A percentile compares a stretch with the other conserved stretches of the same genome.
These are phyloP conservation scores for Hypoxylon fragiforme DNA, from an alignment of 495 filamentous ascomycete species.

Conservation along the genomic window DNA sequence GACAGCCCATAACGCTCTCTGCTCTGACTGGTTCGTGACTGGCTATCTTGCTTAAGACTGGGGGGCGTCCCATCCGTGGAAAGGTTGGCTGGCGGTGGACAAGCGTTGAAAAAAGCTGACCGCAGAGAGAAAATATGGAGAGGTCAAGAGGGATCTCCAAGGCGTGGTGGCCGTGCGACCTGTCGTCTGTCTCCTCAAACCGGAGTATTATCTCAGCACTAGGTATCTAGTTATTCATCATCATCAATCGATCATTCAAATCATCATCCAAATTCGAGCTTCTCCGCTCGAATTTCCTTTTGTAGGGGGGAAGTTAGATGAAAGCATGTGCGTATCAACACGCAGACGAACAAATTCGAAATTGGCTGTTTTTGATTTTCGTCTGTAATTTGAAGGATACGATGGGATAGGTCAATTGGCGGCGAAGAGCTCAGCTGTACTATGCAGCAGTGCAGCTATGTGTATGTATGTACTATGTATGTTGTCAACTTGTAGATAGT, in stretches of 20 bases:
- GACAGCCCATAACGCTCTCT: neutral
- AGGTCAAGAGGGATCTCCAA: conserved; percentile 6
- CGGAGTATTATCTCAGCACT: conserved; percentile 24
- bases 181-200: conserved; percentile 6
- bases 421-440: too few species aligned
- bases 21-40: too few species aligned
- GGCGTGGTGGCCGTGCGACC: conserved; percentile 20
- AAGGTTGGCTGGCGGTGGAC: conserved; percentile 33
- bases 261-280: conserved; percentile 17
- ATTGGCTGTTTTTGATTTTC: neutral
- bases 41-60: conserved; percentile 11
- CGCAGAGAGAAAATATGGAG: conserved; percentile 28
- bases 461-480: too few species aligned
- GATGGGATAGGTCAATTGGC: conserved; percentile 22
- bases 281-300: conserved; percentile 22
- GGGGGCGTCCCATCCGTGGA: conserved; percentile 5
- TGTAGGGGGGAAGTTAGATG: neutral
- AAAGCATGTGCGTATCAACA: too few species aligned
- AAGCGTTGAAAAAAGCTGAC: conserved; percentile 26
- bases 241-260: too few species aligned
- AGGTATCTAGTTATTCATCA: too few species aligned
- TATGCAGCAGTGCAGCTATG: too few species aligned
- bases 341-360: neutral
- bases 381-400: too few species aligned
- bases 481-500: neutral